phyloP scores from a whole-genome alignment of 1,284 basidiomycete species.

The Ustilago lituana region DNA sequence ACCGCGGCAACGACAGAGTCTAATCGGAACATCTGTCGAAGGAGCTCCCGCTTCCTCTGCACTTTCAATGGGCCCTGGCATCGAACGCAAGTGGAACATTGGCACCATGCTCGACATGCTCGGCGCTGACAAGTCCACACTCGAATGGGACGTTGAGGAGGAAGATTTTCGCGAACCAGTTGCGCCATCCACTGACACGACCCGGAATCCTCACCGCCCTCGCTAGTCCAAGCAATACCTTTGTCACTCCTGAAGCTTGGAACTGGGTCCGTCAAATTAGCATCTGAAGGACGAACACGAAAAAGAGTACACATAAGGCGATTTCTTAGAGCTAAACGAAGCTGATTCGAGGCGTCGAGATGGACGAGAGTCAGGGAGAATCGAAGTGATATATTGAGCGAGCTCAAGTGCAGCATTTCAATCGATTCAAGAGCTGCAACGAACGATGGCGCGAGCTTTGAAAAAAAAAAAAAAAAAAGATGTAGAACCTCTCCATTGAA shows the following conservation, averaged over 20 bases:
- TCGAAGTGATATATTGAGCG: too few relatives aligned
- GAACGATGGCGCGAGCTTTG: too few relatives aligned
- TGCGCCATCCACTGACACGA: not conserved
- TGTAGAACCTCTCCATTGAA: too few relatives aligned
- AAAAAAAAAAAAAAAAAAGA: not conserved
- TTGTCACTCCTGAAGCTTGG: too few relatives aligned
- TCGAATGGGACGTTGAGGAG: slow-evolving; percentile 42
- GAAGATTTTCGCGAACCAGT: slow-evolving; percentile 30
- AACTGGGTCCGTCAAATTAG: too few relatives aligned
- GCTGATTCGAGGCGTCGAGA: too few relatives aligned
- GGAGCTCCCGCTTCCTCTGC: not conserved
- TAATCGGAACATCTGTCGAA: not conserved
- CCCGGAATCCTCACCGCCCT: too few relatives aligned
- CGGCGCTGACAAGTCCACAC: slow-evolving; percentile 39
- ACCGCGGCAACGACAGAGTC: slow-evolving; percentile 1
- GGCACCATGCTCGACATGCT: slow-evolving; percentile 52
- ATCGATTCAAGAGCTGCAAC: too few relatives aligned
- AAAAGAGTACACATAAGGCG: too few relatives aligned
- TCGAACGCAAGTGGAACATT: slow-evolving; percentile 48
- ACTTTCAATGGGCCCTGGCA: slow-evolving; percentile 5
- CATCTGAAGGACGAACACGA: not conserved
- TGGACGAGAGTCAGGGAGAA: not conserved
- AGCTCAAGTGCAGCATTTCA: slow-evolving; percentile 6
- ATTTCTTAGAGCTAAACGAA: too few relatives aligned
- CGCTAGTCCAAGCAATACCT: too few relatives aligned